Evolutionary conservation across 2,329 filamentous ascomycete genomes (phyloP).

Genomic region (Phoma sp.): DNA sequence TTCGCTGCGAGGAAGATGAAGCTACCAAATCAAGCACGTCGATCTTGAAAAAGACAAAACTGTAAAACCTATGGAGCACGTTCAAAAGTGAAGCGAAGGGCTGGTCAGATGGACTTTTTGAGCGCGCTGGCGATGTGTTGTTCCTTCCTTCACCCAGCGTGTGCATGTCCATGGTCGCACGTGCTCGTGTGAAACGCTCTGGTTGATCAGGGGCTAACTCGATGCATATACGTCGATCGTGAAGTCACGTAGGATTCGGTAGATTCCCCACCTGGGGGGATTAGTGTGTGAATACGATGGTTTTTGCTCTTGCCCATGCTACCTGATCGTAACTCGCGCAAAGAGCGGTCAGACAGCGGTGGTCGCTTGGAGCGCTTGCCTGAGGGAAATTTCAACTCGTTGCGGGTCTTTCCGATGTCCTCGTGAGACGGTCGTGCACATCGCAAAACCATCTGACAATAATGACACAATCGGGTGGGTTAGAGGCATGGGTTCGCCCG

Average conservation of each 20-base stretch:
- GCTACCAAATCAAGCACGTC: background rate
- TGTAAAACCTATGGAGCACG: background rate
- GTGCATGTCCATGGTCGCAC: background rate
- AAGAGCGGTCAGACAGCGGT: constrained; percentile 11
- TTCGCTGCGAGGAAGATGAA: constrained; percentile 4
- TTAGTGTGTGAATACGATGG: background rate
- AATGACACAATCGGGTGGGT: background rate
- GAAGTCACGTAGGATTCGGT: constrained; percentile 3
- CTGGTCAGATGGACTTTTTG: background rate
- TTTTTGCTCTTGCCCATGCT: background rate
- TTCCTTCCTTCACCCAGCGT: background rate
- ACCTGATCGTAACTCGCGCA: background rate
- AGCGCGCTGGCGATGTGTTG: background rate
- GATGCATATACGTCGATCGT: constrained; percentile 1
- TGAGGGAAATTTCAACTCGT: background rate
- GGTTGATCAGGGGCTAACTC: constrained; percentile 17
- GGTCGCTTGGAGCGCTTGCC: constrained; percentile 1
- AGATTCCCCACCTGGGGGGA: background rate
- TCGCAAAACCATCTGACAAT: background rate
- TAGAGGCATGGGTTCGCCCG: background rate
- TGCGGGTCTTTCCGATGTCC: background rate
- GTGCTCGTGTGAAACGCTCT: constrained; percentile 21
- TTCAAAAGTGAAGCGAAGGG: background rate
- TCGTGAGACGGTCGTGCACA: background rate
- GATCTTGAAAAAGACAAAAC: background rate